These are phyloP conservation scores for Microsporum audouinii DNA, from an alignment of 2,329 filamentous ascomycete species.

Conservation along the genomic window DNA sequence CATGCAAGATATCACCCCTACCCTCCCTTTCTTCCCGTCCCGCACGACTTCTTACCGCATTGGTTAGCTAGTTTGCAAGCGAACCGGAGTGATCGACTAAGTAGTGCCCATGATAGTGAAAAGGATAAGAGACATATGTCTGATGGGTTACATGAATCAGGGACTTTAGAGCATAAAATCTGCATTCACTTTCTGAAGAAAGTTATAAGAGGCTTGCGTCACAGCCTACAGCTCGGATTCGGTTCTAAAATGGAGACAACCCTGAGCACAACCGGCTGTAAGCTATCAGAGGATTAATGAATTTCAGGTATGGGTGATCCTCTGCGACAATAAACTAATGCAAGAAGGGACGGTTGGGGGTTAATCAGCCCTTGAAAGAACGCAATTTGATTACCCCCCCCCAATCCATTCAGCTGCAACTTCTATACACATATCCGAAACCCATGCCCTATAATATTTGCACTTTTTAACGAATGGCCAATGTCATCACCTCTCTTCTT, in stretches of 20 bases:
- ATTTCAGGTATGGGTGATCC: not conserved
- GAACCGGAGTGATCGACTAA: not conserved
- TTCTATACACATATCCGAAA: not conserved
- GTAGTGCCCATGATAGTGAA: not conserved
- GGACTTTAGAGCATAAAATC: not conserved
- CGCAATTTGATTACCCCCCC: not conserved
- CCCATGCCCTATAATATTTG: not conserved
- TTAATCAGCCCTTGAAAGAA: not conserved
- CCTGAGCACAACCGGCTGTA: not conserved
- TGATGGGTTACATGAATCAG: not conserved
- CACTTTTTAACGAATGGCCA: not conserved
- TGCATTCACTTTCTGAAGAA: not conserved
- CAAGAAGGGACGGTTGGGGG: not conserved
- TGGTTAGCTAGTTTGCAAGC: not conserved
- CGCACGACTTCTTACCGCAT: constrained; percentile 3
- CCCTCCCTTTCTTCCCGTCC: not conserved
- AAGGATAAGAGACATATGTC: not conserved
- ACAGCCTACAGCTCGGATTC: not conserved
- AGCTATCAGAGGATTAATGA: not conserved
- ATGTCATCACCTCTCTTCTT: not conserved
- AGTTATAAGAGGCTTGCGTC: not conserved
- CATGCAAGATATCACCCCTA: not conserved
- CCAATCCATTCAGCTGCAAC: not conserved
- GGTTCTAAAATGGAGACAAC: not conserved
- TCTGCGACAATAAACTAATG: not conserved